Evolutionary conservation across 2,329 filamentous ascomycete genomes (phyloP).

Genomic region (Plectosphaerella cucumerina): DNA sequence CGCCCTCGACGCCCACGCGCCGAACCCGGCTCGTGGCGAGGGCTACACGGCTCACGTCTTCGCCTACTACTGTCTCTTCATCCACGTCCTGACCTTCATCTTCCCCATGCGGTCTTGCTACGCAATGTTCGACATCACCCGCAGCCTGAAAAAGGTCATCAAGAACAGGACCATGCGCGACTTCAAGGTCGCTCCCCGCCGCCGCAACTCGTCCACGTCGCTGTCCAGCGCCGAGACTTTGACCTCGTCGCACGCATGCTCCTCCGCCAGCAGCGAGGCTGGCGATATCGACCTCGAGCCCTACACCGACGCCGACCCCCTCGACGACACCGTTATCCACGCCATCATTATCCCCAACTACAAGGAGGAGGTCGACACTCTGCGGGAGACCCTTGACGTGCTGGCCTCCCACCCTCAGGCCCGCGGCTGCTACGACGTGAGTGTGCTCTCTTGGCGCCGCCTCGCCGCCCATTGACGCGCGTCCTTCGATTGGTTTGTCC

Average conservation of each 20-base stretch:
- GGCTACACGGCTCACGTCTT: conserved; percentile 51
- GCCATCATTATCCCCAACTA: conserved; percentile 71
- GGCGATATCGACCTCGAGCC: conserved; percentile 45
- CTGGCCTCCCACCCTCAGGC: conserved; percentile 64
- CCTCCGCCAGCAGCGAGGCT: conserved; percentile 45
- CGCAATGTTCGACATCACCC: conserved; percentile 55
- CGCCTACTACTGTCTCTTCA: conserved; percentile 60
- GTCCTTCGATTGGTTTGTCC: not conserved
- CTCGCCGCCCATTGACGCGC: not conserved
- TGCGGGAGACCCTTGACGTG: conserved; percentile 65
- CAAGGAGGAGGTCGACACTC: conserved; percentile 66
- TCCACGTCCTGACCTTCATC: conserved; percentile 59
- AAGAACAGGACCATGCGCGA: conserved; percentile 41
- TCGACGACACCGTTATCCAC: conserved; percentile 49
- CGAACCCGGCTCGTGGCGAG: conserved; percentile 20
- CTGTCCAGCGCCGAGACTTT: conserved; percentile 53
- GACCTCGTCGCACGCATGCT: conserved; percentile 40
- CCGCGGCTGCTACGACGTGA: conserved; percentile 62
- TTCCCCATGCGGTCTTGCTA: conserved; percentile 62
- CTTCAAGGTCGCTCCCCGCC: conserved; percentile 41
- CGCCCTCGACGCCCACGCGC: conserved; percentile 16
- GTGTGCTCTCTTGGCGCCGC: conserved; percentile 24
- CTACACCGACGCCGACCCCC: conserved; percentile 38
- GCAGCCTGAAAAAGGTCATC: conserved; percentile 40
- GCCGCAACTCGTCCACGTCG: conserved; percentile 50